Percentiles rank a stretch among this genome's conserved stretches.
phyloP scores from a whole-genome alignment of 2,329 filamentous ascomycete species.

The Meredithiella fracta region DNA sequence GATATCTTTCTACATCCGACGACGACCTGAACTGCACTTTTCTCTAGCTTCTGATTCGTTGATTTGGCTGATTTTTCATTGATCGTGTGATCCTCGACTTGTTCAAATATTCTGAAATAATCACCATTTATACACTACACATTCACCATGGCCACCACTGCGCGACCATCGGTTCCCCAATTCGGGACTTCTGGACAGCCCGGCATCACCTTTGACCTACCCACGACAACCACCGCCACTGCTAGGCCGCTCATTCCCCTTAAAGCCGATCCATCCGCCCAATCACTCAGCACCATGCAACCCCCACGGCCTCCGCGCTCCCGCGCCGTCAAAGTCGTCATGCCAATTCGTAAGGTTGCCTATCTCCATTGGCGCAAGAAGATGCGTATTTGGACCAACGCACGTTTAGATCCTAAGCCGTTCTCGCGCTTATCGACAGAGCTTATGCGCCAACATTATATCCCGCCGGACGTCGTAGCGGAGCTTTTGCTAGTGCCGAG shows the following conservation, averaged over 20 bases:
- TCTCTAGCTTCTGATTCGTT: too few species aligned
- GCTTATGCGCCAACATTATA: slow-evolving; percentile 26
- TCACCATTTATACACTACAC: not conserved
- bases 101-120: not conserved
- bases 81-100: not conserved
- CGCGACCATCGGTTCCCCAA: not conserved
- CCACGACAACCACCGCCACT: not conserved
- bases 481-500: slow-evolving; percentile 42
- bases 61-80: too few species aligned
- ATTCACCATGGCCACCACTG: not conserved
- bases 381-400: slow-evolving; percentile 2
- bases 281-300: not conserved
- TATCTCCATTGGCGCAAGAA: slow-evolving; percentile 9
- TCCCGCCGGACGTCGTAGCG: slow-evolving; percentile 35
- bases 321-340: not conserved
- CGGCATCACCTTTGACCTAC: not conserved
- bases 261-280: not conserved
- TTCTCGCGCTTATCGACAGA: not conserved
- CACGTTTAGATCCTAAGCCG: not conserved
- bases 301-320: not conserved
- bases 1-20: too few species aligned
- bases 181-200: not conserved
- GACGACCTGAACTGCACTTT: too few species aligned
- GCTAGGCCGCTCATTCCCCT: not conserved
- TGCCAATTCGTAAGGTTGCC: slow-evolving; percentile 10